Evolutionary conservation across 192 early-diverging fungal species (phyloP).

Genomic region (Backusella liffmaniae): DNA sequence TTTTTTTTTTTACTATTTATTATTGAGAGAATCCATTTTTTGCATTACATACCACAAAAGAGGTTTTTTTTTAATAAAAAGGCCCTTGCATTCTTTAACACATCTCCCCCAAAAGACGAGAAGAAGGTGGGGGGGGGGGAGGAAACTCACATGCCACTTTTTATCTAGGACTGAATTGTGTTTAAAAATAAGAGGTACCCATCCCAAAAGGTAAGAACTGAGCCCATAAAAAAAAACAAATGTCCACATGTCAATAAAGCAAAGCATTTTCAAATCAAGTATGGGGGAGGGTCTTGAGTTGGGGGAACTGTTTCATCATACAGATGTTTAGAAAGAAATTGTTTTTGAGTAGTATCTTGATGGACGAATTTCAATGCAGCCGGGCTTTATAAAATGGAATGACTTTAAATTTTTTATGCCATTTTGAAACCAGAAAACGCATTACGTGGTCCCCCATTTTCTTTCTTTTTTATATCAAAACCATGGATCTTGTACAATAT

Average conservation of each 20-base stretch:
- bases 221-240: too few relatives aligned
- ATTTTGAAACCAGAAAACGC: neutral
- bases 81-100: neutral
- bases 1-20: neutral
- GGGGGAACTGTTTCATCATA: too few relatives aligned
- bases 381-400: neutral
- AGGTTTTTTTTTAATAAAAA: neutral
- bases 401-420: neutral
- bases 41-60: neutral
- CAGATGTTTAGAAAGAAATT: too few relatives aligned
- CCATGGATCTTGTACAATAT: constrained; percentile 28
- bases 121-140: neutral
- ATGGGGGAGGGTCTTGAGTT: too few relatives aligned
- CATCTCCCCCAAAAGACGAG: neutral
- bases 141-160: neutral
- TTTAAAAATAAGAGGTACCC: neutral
- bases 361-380: too few relatives aligned
- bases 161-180: neutral
- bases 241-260: neutral
- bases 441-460: neutral
- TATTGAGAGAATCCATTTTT: neutral
- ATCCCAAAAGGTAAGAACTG: too few relatives aligned
- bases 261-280: neutral
- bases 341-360: too few relatives aligned
- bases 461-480: neutral